These are phyloP conservation scores for Lepraria neglecta DNA, from an alignment of 495 filamentous ascomycete genomes.

Conservation along the genomic window DNA sequence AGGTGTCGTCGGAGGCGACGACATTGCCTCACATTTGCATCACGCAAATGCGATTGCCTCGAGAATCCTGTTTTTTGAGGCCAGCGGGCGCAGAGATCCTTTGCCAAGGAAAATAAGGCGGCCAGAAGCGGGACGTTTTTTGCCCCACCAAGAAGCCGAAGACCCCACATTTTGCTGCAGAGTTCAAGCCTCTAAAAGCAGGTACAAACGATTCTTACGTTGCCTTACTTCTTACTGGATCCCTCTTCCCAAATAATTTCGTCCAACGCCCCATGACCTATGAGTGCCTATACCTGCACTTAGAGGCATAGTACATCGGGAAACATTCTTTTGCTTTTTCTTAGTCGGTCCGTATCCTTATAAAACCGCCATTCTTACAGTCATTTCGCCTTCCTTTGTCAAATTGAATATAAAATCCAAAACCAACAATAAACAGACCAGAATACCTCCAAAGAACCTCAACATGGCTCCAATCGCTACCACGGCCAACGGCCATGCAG, in stretches of 20 bases:
- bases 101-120: background rate
- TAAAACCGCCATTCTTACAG: background rate
- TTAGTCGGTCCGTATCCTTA: background rate
- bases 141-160: background rate
- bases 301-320: slow-evolving; percentile 48
- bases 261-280: slow-evolving; percentile 3
- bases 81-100: background rate
- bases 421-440: background rate
- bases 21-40: slow-evolving; percentile 13
- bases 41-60: slow-evolving; percentile 8
- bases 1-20: slow-evolving; percentile 23
- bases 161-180: background rate
- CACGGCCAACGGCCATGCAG: slow-evolving; percentile 21
- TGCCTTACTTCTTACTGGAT: slow-evolving; percentile 3
- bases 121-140: background rate
- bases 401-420: background rate
- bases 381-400: background rate
- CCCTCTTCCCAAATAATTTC: background rate
- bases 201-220: slow-evolving; percentile 27
- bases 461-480: slow-evolving; percentile 41
- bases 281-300: slow-evolving; percentile 55
- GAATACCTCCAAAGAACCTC: background rate
- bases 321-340: background rate
- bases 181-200: slow-evolving; percentile 30
- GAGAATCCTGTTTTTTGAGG: background rate